A percentile compares a stretch with the other conserved stretches of the same genome.
phyloP scores from a whole-genome alignment of 495 filamentous ascomycete species.

The Lasiosphaeriaceae sp. region DNA sequence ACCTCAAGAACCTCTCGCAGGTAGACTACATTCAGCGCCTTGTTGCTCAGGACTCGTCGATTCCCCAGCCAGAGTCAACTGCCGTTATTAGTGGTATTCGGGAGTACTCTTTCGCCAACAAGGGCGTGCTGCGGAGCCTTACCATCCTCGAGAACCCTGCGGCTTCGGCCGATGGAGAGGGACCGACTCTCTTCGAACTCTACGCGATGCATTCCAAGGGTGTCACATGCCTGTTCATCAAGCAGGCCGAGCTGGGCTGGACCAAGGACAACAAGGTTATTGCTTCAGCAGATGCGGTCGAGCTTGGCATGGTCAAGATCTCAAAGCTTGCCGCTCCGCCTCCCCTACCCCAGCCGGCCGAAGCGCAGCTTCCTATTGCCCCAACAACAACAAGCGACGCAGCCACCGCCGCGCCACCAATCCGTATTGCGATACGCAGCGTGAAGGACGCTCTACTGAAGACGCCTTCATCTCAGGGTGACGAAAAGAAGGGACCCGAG shows the following conservation, averaged over 20 bases:
- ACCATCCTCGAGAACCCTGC: conserved; percentile 69
- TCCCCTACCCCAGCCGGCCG: conserved; percentile 30
- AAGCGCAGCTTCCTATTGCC: conserved; percentile 20
- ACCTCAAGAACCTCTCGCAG: conserved; percentile 73
- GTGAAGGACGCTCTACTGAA: conserved; percentile 38
- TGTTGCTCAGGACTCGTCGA: conserved; percentile 62
- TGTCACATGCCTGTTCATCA: conserved; percentile 79
- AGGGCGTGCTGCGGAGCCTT: conserved; percentile 83
- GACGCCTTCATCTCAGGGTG: conserved; percentile 25
- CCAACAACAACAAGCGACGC: background rate
- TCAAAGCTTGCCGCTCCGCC: conserved; percentile 40
- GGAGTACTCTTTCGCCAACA: conserved; percentile 87
- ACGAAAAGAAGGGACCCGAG: conserved; percentile 27
- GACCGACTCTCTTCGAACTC: conserved; percentile 75
- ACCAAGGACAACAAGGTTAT: conserved; percentile 79
- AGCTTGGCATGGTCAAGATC: conserved; percentile 55
- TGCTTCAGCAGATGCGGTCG: conserved; percentile 66
- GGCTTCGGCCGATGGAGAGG: conserved; percentile 50
- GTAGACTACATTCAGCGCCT: conserved; percentile 78
- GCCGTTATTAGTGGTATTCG: conserved; percentile 93
- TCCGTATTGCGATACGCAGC: conserved; percentile 34
- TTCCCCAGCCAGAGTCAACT: conserved; percentile 85
- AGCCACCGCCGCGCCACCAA: conserved; percentile 19
- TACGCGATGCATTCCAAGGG: conserved; percentile 98
- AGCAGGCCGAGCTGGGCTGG: conserved; percentile 87